Conservation (phyloP, 371 early-diverging fungal genomes). For the Mucor irregularis region DNA sequence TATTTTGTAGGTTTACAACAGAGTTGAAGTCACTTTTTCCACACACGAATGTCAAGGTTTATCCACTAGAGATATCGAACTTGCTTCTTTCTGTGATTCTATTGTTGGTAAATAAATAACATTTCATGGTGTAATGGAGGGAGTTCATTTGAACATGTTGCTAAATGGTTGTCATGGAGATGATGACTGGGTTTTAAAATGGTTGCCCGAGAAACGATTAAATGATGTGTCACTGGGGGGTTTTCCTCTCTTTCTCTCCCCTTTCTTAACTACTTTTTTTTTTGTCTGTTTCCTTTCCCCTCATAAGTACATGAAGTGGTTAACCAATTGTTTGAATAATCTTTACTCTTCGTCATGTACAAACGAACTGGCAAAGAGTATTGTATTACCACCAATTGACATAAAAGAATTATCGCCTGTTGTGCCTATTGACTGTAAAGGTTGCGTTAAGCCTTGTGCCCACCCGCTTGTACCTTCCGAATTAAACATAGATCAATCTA, state of each 20-base stretch:
- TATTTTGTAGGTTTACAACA: slow-evolving; percentile 75
- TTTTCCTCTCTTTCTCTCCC: not conserved
- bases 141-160: too few species aligned
- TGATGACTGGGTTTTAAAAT: too few species aligned
- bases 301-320: slow-evolving; percentile 34
- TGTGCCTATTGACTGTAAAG: slow-evolving; percentile 24
- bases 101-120: slow-evolving; percentile 5
- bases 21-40: slow-evolving; percentile 84
- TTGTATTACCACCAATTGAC: slow-evolving; percentile 25
- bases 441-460: slow-evolving; percentile 34
- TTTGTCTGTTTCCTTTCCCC: not conserved
- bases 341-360: slow-evolving; percentile 29
- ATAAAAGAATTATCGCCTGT: slow-evolving; percentile 27
- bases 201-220: too few species aligned
- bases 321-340: slow-evolving; percentile 28
- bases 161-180: too few species aligned
- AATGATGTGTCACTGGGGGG: not conserved
- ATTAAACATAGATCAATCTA: slow-evolving; percentile 36
- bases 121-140: too few species aligned
- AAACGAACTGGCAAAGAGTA: slow-evolving; percentile 7
- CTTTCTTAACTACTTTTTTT: not conserved
- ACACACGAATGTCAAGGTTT: slow-evolving; percentile 92
- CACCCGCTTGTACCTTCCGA: slow-evolving; percentile 26
- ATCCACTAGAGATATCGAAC: slow-evolving; percentile 73
- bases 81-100: slow-evolving; percentile 81